phyloP scores from a whole-genome alignment of 768 basidiomycete species.

The Baorangia bicolor region DNA sequence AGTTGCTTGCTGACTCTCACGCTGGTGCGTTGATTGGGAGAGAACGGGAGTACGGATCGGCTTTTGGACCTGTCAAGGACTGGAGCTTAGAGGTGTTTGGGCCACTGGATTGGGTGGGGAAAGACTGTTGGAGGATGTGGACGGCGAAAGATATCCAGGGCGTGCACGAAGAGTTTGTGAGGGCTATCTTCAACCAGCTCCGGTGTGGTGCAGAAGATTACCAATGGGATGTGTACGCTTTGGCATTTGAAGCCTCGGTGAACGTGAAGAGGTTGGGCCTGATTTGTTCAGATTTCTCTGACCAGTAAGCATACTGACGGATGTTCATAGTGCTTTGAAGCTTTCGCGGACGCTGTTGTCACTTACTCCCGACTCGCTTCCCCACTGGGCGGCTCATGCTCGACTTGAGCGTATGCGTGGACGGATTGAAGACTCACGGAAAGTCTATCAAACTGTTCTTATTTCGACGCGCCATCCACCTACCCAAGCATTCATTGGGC shows the following conservation, averaged over 20 bases:
- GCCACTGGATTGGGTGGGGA: constrained; percentile 49
- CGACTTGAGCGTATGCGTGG: constrained; percentile 68
- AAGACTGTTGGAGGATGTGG: constrained; percentile 43
- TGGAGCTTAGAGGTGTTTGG: constrained; percentile 58
- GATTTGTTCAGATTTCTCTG: constrained; percentile 7
- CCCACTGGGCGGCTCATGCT: constrained; percentile 76
- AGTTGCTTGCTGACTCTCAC: constrained; percentile 53
- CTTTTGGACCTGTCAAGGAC: constrained; percentile 66
- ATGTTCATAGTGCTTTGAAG: constrained; percentile 56
- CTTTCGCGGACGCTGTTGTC: constrained; percentile 66
- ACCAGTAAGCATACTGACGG: constrained; percentile 9
- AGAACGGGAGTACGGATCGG: constrained; percentile 57
- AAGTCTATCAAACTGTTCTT: constrained; percentile 71
- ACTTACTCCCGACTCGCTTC: constrained; percentile 50
- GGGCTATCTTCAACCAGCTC: constrained; percentile 59
- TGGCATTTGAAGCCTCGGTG: constrained; percentile 66
- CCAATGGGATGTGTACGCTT: constrained; percentile 63
- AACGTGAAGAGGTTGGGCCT: constrained; percentile 54
- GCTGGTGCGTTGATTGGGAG: constrained; percentile 68
- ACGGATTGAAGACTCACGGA: constrained; percentile 66
- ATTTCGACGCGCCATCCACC: constrained; percentile 41
- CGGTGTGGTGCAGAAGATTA: constrained; percentile 46
- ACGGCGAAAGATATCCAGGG: constrained; percentile 46
- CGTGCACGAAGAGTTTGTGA: constrained; percentile 50
- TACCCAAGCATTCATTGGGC: constrained; percentile 37